These are phyloP conservation scores for Cyphellophora attinorum DNA, from an alignment of 2,329 filamentous ascomycete genomes.

Conservation along the genomic window DNA sequence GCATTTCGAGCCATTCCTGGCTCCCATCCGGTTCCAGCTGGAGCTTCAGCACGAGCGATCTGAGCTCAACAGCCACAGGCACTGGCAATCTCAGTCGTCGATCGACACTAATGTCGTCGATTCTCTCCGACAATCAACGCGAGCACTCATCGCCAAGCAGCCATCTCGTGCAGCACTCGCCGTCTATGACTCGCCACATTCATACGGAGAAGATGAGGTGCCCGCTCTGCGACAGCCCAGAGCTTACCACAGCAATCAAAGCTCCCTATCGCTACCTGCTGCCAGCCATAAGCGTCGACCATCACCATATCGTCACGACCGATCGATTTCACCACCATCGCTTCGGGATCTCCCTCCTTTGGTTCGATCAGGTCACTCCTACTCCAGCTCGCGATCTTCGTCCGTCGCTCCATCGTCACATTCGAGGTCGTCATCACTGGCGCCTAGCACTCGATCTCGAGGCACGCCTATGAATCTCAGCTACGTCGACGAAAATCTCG, in stretches of 20 bases:
- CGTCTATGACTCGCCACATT: conserved; percentile 22
- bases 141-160: conserved; percentile 2
- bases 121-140: neutral
- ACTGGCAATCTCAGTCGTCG: conserved; percentile 24
- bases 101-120: conserved; percentile 1
- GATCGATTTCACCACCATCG: conserved; percentile 34
- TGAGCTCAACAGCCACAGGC: conserved; percentile 23
- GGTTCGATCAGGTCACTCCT: conserved; percentile 29
- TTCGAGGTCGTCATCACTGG: conserved; percentile 30
- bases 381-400: conserved; percentile 33
- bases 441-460: conserved; percentile 27
- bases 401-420: conserved; percentile 33
- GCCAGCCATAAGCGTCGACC: conserved; percentile 26
- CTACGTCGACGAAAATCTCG: conserved; percentile 19
- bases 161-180: conserved; percentile 14
- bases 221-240: conserved; percentile 23
- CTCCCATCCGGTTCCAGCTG: conserved; percentile 60
- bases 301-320: conserved; percentile 25
- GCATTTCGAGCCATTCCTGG: conserved; percentile 80
- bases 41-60: conserved; percentile 45
- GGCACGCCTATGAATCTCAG: conserved; percentile 34
- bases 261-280: conserved; percentile 14
- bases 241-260: conserved; percentile 11
- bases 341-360: conserved; percentile 33
- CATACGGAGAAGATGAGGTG: conserved; percentile 21